Conservation (phyloP, 148 eudicot species). For the Rhododendron ovatum region DNA sequence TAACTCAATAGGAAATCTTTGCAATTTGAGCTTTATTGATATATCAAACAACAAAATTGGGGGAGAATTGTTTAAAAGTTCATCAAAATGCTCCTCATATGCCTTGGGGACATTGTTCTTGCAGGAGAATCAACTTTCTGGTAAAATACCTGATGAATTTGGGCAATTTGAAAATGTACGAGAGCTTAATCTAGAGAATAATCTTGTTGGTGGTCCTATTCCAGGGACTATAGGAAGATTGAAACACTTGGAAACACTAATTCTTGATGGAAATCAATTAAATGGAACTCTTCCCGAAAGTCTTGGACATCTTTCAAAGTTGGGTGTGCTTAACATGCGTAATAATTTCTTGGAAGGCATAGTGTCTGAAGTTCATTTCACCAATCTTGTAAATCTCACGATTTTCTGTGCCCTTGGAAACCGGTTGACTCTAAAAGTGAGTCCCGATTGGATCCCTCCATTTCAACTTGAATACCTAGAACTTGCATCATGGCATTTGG, state of each 20-base stretch:
- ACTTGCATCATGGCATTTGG: not conserved
- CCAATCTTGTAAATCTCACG: too few species aligned
- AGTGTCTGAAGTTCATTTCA: too few species aligned
- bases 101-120: not conserved
- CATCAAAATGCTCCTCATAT: not conserved
- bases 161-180: not conserved
- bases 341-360: too few species aligned
- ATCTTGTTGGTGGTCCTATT: not conserved
- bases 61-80: not conserved
- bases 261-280: not conserved
- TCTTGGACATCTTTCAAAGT: not conserved
- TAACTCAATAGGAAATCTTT: too few species aligned
- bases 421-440: too few species aligned
- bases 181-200: not conserved
- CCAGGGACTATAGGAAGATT: not conserved
- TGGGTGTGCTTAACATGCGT: too few species aligned
- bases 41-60: not conserved
- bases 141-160: not conserved
- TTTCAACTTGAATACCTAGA: not conserved
- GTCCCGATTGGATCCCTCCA: conserved; percentile 19
- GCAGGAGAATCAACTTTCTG: not conserved
- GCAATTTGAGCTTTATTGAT: not conserved
- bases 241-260: not conserved
- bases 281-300: conserved; percentile 8
- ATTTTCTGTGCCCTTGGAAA: too few species aligned